Conservation (phyloP, 495 filamentous ascomycete genomes). For the Cairneyella variabilis region DNA sequence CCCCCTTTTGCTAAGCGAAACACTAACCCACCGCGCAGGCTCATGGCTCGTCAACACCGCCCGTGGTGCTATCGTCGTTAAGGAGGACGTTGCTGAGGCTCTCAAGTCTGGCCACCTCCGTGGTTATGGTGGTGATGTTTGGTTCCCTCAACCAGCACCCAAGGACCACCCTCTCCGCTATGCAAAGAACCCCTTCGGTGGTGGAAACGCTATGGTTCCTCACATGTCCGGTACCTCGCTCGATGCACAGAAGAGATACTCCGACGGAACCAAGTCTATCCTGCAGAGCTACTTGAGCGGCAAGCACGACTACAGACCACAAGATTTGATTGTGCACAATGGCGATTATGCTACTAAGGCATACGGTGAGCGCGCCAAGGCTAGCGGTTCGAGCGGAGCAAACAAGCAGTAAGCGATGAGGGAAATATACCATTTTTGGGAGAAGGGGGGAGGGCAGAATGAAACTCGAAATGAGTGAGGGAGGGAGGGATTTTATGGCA, state of each 20-base stretch:
- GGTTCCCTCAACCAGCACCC: slow-evolving; percentile 82
- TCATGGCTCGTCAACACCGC: slow-evolving; percentile 98
- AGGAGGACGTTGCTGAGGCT: slow-evolving; percentile 96
- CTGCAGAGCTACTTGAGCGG: slow-evolving; percentile 87
- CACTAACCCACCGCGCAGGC: slow-evolving; percentile 36
- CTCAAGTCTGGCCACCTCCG: slow-evolving; percentile 90
- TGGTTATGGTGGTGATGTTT: slow-evolving; percentile 94
- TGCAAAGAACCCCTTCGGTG: slow-evolving; percentile 91
- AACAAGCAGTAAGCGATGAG: slow-evolving; percentile 12
- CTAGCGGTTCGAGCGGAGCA: slow-evolving; percentile 1
- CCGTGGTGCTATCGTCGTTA: slow-evolving; percentile 97
- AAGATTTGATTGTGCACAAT: slow-evolving; percentile 89
- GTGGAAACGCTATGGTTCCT: slow-evolving; percentile 96
- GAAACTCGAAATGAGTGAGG: too few species aligned
- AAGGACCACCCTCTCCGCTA: slow-evolving; percentile 91
- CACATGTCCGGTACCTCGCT: slow-evolving; percentile 95
- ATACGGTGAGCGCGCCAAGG: slow-evolving; percentile 75
- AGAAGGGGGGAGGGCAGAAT: not conserved
- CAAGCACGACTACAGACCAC: slow-evolving; percentile 75
- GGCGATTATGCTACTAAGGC: slow-evolving; percentile 96
- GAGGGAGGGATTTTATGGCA: too few species aligned
- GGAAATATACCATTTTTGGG: not conserved
- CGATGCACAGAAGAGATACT: slow-evolving; percentile 95
- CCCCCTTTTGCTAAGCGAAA: not conserved
- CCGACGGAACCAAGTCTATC: slow-evolving; percentile 83